These are phyloP conservation scores for Martensiomyces pterosporus DNA, from an alignment of 192 early-diverging fungal genomes.

Conservation along the genomic window DNA sequence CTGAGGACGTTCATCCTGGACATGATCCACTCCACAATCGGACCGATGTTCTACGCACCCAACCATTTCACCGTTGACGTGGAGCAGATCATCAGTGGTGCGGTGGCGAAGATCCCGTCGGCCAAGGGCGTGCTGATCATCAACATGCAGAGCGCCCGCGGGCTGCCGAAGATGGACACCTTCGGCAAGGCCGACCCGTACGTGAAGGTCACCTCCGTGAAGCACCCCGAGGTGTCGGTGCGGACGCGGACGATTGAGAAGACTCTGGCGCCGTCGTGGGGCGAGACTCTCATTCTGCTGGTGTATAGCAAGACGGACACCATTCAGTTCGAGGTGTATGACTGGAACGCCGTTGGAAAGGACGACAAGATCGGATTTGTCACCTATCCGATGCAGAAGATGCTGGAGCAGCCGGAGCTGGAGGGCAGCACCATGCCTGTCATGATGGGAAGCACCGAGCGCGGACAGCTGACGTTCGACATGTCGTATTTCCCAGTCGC, in stretches of 20 bases:
- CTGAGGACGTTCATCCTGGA: constrained; percentile 71
- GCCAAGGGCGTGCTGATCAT: constrained; percentile 85
- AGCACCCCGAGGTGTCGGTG: constrained; percentile 60
- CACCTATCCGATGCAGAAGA: constrained; percentile 43
- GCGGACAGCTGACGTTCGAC: constrained; percentile 43
- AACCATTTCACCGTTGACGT: constrained; percentile 76
- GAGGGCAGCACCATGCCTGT: constrained; percentile 46
- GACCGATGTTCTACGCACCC: constrained; percentile 83
- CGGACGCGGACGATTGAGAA: constrained; percentile 66
- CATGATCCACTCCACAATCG: constrained; percentile 65
- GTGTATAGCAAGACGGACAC: constrained; percentile 72
- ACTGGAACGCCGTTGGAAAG: constrained; percentile 72
- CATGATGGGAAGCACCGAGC: constrained; percentile 47
- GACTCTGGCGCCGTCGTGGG: constrained; percentile 81
- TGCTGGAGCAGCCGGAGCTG: constrained; percentile 49
- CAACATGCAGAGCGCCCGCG: constrained; percentile 72
- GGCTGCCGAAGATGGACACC: constrained; percentile 81
- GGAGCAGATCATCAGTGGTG: constrained; percentile 71
- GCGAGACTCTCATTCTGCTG: constrained; percentile 72
- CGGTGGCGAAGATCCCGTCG: constrained; percentile 57
- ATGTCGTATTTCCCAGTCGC: constrained; percentile 46
- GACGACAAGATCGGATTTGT: constrained; percentile 59
- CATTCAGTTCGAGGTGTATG: constrained; percentile 74
- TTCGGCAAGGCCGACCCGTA: constrained; percentile 92
- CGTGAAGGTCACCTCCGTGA: constrained; percentile 62